Base-by-base conservation (phyloP, 371 early-diverging fungal genomes). In the Rhizopus delemar region DNA sequence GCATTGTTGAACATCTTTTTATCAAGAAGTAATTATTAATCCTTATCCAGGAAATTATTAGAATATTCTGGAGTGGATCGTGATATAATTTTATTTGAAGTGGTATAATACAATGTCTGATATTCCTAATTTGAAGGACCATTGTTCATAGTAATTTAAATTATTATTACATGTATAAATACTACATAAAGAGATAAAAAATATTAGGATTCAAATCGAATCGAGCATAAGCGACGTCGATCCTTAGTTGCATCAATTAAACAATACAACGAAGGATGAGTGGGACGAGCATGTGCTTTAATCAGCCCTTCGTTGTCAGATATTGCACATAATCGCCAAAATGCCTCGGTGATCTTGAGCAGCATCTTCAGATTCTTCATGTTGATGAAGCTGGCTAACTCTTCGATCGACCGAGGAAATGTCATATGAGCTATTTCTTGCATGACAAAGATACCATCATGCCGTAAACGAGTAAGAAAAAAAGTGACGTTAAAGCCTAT, bases 361-460 rank as follows among this genome's bases (percentile, higher is more conserved):
- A 68, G 54, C 13, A 64, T 60, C 15, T 61, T 50, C 46, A 68
- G 61, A 57, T 60, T 68, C 49, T 62, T 56, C 62, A 51, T 56
- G 56, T 16, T 62, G 62, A 62, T 51, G 41, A 68, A 63, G 15
- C 41, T 11, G 43, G 56, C 54, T 39, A 65, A 60, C 31, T 65
- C 57, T 65, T 60, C 33, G n/a, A 63, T 57, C n/a, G 54, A 63
- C 15, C 12, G 31, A 13, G 60, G 58, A 48, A 68, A 63, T 13
- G 63, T 48, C 32, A 67, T 35, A 36, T 46, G 57, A 16, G 53
- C 50, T 54, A 68, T 63, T 63, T 68, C 58, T 54, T 59, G 63
- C 60, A 68, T 68, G 8, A 59, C 13, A 35, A 62, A 59, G 7
- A 66, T 62, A 22, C 60, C 67, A 62, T 62, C 62, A 36, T 62